Base-by-base conservation (phyloP, 2,329 filamentous ascomycete species). In the Colletotrichum theobromicola region DNA sequence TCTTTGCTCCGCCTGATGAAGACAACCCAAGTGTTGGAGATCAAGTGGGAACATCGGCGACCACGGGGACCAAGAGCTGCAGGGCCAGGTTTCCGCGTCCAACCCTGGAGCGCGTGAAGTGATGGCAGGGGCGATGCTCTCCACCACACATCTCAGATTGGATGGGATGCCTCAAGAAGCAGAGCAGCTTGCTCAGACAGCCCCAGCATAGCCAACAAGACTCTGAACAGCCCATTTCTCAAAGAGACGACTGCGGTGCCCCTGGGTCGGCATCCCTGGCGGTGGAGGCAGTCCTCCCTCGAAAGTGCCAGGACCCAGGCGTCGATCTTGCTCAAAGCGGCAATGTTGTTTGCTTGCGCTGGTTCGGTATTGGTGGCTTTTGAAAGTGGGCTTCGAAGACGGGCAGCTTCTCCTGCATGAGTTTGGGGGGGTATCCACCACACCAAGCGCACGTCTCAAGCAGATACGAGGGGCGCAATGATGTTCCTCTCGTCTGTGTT, bases 281-380 rank as follows among this genome's bases (percentile, higher is more conserved):
- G 28, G 24, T 55, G 24, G 16, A 35, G 16, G 18, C 6, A 30
- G 12, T 12, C 28, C 35, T 61, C 30, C 63, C 24, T 61, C 30
- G 9, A 61, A 24, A 18, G 32, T 53, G 12, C 53, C 35, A 60
- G 12, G 53, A 35, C 37, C 50, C 30, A 70, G 26, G 53, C 32
- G 67, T 35, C 42, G 67, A 71, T 74, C 53, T 46, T 34, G 28
- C 67, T 60, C 58, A 46, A 70, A 64, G 34, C 46, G 35, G 50
- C 21, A 12, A 30, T 30, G 26, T 46, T 66, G 71, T 71, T 74
- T 71, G 71, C 71, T 74, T 65, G 67, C 30, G 16, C 50, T 28
- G 61, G 53, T 32, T 24, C 55, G 61, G 60, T 16, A 74, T 74
- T 74, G 71, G 71, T 42, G 30, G 61, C 18, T 37, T 66, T 74